Base-by-base conservation (phyloP, 257 asterid genomes). In the Verbena officinalis region DNA sequence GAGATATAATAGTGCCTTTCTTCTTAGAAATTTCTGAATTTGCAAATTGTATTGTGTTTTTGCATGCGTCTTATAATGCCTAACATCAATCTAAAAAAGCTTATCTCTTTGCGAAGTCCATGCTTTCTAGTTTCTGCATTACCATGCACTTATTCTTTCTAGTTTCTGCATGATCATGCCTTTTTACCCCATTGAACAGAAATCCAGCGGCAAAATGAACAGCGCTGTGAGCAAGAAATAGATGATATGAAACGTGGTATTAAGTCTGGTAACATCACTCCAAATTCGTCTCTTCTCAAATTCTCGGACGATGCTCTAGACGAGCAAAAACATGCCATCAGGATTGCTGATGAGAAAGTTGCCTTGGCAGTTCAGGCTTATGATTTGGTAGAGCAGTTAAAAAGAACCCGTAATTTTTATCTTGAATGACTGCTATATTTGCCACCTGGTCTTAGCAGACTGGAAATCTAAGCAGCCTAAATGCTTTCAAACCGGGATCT, bases 291-390 rank as follows among this genome's bases (percentile, higher is more conserved):
- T 55, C 95, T 84, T 54, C 77, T 84, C 70, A 86, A 83, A 70
- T 88, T 90, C 76, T 86, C 99, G 19, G 95, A 81, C 17, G 99
- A 86, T 11, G 96, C 96, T 61, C 50, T 88, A 73, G 97, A 94
- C 52, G 99, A 94, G 80, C 99, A 94, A 73, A 94, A 90, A 73
- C 99, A 94, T 78, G 99, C 96, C 55, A 70, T 84, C 73, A 73
- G 96, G 83, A 94, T 94, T 77, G 96, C 99, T 39, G 97, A 90
- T 71, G 99, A 94, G 86, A 94, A 94, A 80, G 93, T 90, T 60
- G 87, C 88, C 22, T 76, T 94, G 78, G 97, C 99, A 59, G 40
- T 70, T 60, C 97, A 90, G 78, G 93, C 96, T 33, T 90, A 94
- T 79, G 99, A 94, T 79, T 72, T 94, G 97, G 99, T 92, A 89